A percentile compares a stretch with the other conserved stretches of the same genome.
Evolutionary conservation across 1,284 basidiomycete genomes (phyloP).

Genomic region (Cystobasidium sp.): DNA sequence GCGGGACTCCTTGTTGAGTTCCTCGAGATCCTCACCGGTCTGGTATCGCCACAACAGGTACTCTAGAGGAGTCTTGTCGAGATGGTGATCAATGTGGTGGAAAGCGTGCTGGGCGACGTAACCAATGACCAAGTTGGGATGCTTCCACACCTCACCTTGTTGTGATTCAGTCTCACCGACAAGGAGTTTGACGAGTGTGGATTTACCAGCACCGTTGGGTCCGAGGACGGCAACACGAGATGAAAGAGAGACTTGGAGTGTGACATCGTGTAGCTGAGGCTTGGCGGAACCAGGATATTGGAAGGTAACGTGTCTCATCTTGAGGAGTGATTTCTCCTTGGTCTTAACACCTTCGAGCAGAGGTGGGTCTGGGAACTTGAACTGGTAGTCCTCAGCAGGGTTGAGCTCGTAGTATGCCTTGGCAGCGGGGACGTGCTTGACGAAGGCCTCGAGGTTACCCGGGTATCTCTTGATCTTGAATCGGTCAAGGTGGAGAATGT

Average conservation of each 20-base stretch:
- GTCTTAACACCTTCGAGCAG: conserved; percentile 99
- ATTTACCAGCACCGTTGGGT: conserved; percentile 97
- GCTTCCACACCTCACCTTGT: conserved; percentile 97
- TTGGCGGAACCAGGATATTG: conserved; percentile 84
- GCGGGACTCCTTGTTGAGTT: conserved; percentile 88
- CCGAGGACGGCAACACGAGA: conserved; percentile 96
- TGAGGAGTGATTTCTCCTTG: conserved; percentile 95
- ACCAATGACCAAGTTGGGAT: conserved; percentile 98
- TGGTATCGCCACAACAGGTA: conserved; percentile 99
- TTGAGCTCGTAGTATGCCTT: conserved; percentile 97
- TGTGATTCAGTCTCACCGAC: conserved; percentile 97
- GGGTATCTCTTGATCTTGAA: conserved; percentile 98
- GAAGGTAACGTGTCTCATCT: conserved; percentile 98
- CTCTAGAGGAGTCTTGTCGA: conserved; percentile 96
- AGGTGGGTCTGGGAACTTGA: conserved; percentile 93
- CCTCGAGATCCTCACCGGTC: conserved; percentile 97
- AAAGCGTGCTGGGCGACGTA: conserved; percentile 98
- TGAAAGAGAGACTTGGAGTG: conserved; percentile 92
- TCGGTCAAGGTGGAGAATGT: conserved; percentile 97
- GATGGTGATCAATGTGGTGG: conserved; percentile 97
- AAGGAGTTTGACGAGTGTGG: conserved; percentile 97
- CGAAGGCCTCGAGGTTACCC: conserved; percentile 96
- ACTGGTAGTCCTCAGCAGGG: conserved; percentile 92
- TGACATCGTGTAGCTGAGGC: conserved; percentile 92
- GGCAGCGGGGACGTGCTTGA: conserved; percentile 92